Evolutionary conservation across 345 rosid species (phyloP).

Genomic region (Citrus medica): DNA sequence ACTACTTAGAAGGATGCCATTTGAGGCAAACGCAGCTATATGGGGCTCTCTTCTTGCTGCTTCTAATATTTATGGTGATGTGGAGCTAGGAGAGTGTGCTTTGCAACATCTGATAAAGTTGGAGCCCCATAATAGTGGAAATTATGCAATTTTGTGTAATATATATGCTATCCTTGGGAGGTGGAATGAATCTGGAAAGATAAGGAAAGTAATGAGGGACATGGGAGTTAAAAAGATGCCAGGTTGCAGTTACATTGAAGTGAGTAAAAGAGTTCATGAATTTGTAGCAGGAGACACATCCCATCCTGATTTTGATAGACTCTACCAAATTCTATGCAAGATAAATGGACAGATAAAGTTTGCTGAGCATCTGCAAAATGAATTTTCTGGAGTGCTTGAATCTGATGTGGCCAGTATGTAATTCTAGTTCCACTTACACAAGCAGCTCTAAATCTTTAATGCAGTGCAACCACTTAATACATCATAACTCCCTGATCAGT

Average conservation of each 20-base stretch:
- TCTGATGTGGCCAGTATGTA: slow-evolving; percentile 17
- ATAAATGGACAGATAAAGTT: slow-evolving; percentile 38
- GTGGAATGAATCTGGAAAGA: slow-evolving; percentile 58
- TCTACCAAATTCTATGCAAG: slow-evolving; percentile 33
- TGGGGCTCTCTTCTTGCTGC: slow-evolving; percentile 87
- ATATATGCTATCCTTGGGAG: slow-evolving; percentile 49
- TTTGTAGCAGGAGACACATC: slow-evolving; percentile 53
- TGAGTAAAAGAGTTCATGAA: slow-evolving; percentile 42
- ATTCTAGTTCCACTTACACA: neutral
- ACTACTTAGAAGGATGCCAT: slow-evolving; percentile 53
- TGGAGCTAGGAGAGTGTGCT: slow-evolving; percentile 56
- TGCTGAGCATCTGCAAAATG: slow-evolving; percentile 11
- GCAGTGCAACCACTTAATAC: neutral
- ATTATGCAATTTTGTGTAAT: slow-evolving; percentile 61
- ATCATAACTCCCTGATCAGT: neutral
- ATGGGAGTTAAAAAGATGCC: slow-evolving; percentile 53
- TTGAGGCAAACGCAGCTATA: slow-evolving; percentile 61
- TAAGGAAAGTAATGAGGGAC: slow-evolving; percentile 63
- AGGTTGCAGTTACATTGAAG: slow-evolving; percentile 64
- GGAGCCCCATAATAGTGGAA: slow-evolving; percentile 82
- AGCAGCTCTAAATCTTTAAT: neutral
- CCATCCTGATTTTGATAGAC: slow-evolving; percentile 37
- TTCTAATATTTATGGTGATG: slow-evolving; percentile 52
- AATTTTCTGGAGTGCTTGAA: slow-evolving; percentile 15
- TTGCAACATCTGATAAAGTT: slow-evolving; percentile 45